Evolutionary conservation across 805 yeast species (phyloP), one percentile per base, ranked within the genome.

Genomic region (Saccharomycopsis olivae): DNA sequence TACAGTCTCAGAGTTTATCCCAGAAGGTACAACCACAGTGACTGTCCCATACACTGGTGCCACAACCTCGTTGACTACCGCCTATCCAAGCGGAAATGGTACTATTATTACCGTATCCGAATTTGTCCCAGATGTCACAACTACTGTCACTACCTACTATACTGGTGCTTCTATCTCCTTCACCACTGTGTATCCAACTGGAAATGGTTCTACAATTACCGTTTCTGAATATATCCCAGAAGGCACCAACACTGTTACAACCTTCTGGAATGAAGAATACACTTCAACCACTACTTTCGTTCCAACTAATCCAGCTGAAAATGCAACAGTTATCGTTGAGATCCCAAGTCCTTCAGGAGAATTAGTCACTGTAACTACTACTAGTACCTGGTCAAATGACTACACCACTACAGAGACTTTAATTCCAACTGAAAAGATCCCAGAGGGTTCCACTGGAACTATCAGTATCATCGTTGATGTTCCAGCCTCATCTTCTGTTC

Each of bases 241-340:
- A 13, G 33, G 33, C 33, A 32, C 35, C n/a, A n/a, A n/a, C n/a
- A 28, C 34, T 19, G n/a, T 17, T 3, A 36, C 39, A 4, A 29
- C 17, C 14, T 17, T 14, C 14, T 29, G 33, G 23, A 13, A 33
- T 34, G 14, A 24, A 2, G 5, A 30, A 8, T 18, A 11, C 19
- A 19, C 36, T 24, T 5, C 27, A n/a, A 17, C 23, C 13, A 29
- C 39, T 6, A 36, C 39, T 10, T 13, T 6, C 1, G 11, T 15
- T n/a, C 39, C 34, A 8, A 25, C 33, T 20, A 19, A 16, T 15
- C 14, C 35, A 3, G 36, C 33, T 29, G 18, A 28, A n/a, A 20
- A 33, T 19, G 25, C 14, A 5, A 36, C 33, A 11, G 25, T 29
- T 13, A 20, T 17, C 14, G 32, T 29, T 5, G 33, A 29, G 16